Percentiles rank a stretch among this genome's conserved stretches.
Evolutionary conservation across 495 filamentous ascomycete species (phyloP).

Genomic region (Recurvomyces mirabilis): DNA sequence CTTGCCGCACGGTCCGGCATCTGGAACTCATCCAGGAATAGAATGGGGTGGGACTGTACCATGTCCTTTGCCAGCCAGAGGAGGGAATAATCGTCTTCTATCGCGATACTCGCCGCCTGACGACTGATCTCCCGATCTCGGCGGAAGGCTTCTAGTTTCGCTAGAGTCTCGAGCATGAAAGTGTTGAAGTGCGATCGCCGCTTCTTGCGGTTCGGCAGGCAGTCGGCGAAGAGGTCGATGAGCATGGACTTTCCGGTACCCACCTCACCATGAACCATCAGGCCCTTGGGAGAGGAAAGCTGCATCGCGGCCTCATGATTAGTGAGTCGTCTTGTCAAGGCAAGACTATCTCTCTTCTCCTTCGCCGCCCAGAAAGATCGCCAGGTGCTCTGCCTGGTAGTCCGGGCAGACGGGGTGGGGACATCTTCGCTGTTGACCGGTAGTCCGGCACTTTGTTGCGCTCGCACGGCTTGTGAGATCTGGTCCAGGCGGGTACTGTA

Average conservation of each 20-base stretch:
- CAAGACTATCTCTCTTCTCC: conserved; percentile 39
- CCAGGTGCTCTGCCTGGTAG: conserved; percentile 24
- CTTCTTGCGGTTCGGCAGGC: conserved; percentile 54
- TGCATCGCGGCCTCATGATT: conserved; percentile 51
- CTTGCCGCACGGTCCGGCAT: conserved; percentile 56
- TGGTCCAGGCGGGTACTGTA: conserved; percentile 46
- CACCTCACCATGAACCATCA: conserved; percentile 60
- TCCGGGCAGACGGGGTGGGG: too few relatives aligned
- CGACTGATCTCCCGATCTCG: too few relatives aligned
- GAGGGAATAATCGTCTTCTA: conserved; percentile 47
- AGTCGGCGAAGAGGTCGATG: conserved; percentile 56
- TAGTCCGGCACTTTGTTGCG: neutral
- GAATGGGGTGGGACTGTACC: conserved; percentile 52
- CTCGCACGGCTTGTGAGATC: conserved; percentile 35
- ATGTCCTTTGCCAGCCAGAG: conserved; percentile 57
- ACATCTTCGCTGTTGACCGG: conserved; percentile 1
- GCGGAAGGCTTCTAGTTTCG: conserved; percentile 48
- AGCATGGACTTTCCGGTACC: conserved; percentile 64
- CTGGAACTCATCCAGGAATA: conserved; percentile 68
- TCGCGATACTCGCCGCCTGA: conserved; percentile 2
- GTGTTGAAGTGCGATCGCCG: conserved; percentile 64
- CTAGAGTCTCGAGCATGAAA: conserved; percentile 60
- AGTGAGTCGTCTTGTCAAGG: conserved; percentile 48
- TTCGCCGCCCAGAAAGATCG: conserved; percentile 28
- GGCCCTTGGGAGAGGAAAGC: conserved; percentile 50